Base-by-base conservation (phyloP, 768 basidiomycete genomes). In the Lentinula boryana region DNA sequence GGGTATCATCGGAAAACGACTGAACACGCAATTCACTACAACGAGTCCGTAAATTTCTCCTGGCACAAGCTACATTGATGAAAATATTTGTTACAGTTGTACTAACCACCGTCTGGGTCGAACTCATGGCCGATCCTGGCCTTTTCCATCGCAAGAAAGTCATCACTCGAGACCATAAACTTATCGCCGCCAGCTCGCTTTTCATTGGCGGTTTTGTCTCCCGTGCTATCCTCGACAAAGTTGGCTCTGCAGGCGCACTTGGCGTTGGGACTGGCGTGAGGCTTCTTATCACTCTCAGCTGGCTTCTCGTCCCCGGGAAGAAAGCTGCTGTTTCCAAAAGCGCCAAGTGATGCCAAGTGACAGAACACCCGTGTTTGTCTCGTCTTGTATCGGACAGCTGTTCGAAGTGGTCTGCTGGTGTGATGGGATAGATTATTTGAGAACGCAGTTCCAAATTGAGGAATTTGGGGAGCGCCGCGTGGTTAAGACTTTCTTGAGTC, bases 31-130 rank as follows among this genome's bases (percentile, higher is more conserved):
- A 69, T 93, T 89, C 69, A 85, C 87, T 15, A 89, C 87, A 0
- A 89, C 87, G 18, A 86, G 88, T 88, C 46, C 68, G 84, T 80
- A 13, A 41, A 52, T 16, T 36, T 43, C 44, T 18, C 15, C 16
- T 59, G 12, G 33, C 63, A 21, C 43, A 58, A 35, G 46, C 48
- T 12, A 44, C 23, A 21, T 36, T 56, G 33, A 40, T 56, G n/a
- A 43, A 33, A 59, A 16, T 43, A 44, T 27, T 21, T 31, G 13
- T 51, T 50, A 21, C 69, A 85, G 90, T 93, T 64, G 90, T 93
- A 48, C 78, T 95, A 9, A 95, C 93, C 15, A 91, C 89, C 16
- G 82, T 93, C 60, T 95, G 91, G 91, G 91, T 92, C 65, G 93
- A 95, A 66, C 82, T 95, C 52, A 81, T 90, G 80, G 86, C 86